Evolutionary conservation across 139 green algal genomes (phyloP), one percentile per base, ranked within the genome.

Genomic region (Tetraselmis chui): DNA sequence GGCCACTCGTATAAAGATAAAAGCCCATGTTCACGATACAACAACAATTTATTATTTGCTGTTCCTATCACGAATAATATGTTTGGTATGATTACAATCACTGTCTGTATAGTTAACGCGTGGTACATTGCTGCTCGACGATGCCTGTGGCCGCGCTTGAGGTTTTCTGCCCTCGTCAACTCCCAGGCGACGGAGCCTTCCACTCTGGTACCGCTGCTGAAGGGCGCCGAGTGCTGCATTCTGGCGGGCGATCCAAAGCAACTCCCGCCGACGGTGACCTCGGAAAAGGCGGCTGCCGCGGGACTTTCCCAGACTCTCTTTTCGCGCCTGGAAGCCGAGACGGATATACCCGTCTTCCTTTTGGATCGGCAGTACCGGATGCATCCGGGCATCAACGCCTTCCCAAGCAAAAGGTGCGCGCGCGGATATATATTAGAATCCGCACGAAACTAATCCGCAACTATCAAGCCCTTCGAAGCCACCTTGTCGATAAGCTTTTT

Each of bases 331-430:
- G 45, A 67, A 18, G 18, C 45, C 11, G 45, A 67, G 45, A 18
- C 45, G 11, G 18, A 67, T 67, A 5, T 67, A 18, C 45, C 45
- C 11, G 45, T 67, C 45, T 76, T 91, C 59, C 86, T 99, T 85
- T 89, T 99, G 82, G 89, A 98, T 82, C 95, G 88, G 23, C 96
- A 99, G 89, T 99, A 99, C 86, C 89, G 94, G 32, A 97, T 97
- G 94, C 92, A 97, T 82, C 94, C 94, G 1, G 79, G 76, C 24
- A 94, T 97, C 31, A 87, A 87, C 0, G 81, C 32, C 27, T 93
- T 91, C n/a, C 84, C 88, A 25, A 67, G 45, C 45, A 67, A 67
- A 18, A 27, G n/a, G 79, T 77, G 79, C n/a, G 18, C 26, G 26
- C 78, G 27, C 29, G 18, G 30, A 25, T 1, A 26, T 30, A 75